phyloP scores from a whole-genome alignment of 805 yeast genomes.

The Candida piceae region DNA sequence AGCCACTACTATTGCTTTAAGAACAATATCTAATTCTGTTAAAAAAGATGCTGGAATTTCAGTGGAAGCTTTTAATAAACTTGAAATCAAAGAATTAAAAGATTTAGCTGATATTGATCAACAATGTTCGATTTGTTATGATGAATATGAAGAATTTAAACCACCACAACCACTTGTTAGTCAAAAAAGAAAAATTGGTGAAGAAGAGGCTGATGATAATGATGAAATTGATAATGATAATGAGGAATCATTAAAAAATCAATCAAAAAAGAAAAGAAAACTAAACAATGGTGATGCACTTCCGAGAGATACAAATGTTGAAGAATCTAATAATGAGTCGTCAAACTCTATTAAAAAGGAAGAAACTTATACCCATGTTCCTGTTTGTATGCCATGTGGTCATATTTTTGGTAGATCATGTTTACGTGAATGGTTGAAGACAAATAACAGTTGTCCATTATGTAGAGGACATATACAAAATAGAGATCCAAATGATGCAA shows the following conservation, averaged over 20 bases:
- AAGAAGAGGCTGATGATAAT: constrained; percentile 4
- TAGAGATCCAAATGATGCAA: background rate
- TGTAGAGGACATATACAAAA: constrained; percentile 46
- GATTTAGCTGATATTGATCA: constrained; percentile 28
- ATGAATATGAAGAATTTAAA: constrained; percentile 35
- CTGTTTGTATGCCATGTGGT: constrained; percentile 76
- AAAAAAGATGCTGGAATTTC: constrained; percentile 50
- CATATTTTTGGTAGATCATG: constrained; percentile 88
- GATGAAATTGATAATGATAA: constrained; percentile 4
- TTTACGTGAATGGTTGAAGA: constrained; percentile 74
- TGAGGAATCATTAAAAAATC: constrained; percentile 8
- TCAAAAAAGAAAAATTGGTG: constrained; percentile 9
- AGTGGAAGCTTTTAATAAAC: constrained; percentile 44
- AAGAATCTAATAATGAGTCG: constrained; percentile 17
- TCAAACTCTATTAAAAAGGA: constrained; percentile 14
- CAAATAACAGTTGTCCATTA: constrained; percentile 76
- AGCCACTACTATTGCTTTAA: constrained; percentile 66
- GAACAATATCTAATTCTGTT: constrained; percentile 50
- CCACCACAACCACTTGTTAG: constrained; percentile 14
- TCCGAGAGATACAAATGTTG: constrained; percentile 19
- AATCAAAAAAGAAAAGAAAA: constrained; percentile 2
- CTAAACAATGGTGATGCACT: constrained; percentile 18
- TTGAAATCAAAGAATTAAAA: constrained; percentile 34
- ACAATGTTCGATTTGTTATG: constrained; percentile 64
- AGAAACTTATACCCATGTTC: constrained; percentile 45